Percentiles rank a stretch among this genome's conserved stretches.
Evolutionary conservation across 495 filamentous ascomycete genomes (phyloP).

Genomic region (Penicillium verhagenii): DNA sequence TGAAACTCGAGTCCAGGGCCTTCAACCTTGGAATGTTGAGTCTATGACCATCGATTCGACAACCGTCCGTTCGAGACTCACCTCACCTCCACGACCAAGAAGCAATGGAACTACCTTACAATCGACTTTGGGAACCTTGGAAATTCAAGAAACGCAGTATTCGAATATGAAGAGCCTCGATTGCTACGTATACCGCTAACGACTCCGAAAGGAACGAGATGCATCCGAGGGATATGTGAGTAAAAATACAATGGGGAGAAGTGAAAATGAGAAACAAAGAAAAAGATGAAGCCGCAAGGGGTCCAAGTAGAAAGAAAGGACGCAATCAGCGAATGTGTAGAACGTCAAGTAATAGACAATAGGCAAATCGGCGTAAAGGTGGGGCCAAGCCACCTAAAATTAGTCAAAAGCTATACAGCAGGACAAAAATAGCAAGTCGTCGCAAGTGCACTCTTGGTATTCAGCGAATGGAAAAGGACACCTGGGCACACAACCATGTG

Average conservation of each 20-base stretch:
- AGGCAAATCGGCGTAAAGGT: slow-evolving; percentile 4
- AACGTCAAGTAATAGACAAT: slow-evolving; percentile 12
- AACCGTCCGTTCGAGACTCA: too few relatives aligned
- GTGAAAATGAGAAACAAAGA: neutral
- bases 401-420: slow-evolving; percentile 12
- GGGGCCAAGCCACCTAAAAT: slow-evolving; percentile 4
- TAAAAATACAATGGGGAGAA: slow-evolving; percentile 18
- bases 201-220: slow-evolving; percentile 1
- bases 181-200: slow-evolving; percentile 16
- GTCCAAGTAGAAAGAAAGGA: neutral
- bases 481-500: neutral
- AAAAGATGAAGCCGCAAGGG: neutral
- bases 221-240: slow-evolving; percentile 6
- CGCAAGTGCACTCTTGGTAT: neutral
- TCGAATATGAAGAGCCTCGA: slow-evolving; percentile 2
- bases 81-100: too few relatives aligned
- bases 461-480: slow-evolving; percentile 1
- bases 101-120: too few relatives aligned
- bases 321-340: slow-evolving; percentile 5
- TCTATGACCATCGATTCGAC: too few relatives aligned
- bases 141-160: too few relatives aligned
- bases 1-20: too few relatives aligned
- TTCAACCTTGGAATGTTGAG: too few relatives aligned
- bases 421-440: slow-evolving; percentile 1
- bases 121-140: too few relatives aligned